Evolutionary conservation across 2,329 filamentous ascomycete species (phyloP), one percentile per base, ranked within the genome.

Genomic region (Calonectria pseudoturangicola): DNA sequence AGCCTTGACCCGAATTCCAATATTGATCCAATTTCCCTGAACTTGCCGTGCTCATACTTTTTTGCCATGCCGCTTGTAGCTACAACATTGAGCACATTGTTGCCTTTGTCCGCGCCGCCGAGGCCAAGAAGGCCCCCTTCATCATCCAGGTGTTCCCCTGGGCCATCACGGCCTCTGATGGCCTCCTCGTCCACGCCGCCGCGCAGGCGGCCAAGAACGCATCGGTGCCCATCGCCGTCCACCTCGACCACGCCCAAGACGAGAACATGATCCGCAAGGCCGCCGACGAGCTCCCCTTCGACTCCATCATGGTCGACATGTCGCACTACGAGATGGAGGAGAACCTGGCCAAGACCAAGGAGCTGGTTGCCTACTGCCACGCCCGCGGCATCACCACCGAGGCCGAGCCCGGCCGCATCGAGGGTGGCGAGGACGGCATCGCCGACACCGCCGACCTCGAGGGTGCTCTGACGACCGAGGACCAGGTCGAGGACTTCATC

Each of bases 301-400:
- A 94, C 81, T 89, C 87, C 66, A 94, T 95, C 81, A 94, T 95
- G 93, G 90, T 94, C 0, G 93, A 95, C 83, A 95, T 95, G 92
- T 91, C 88, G 71, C 93, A 94, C 80, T 91, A 93, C 79, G 92
- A 93, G 76, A 92, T 91, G 77, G 91, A 89, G 67, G 92, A 94
- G 84, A 95, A 95, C 79, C 85, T 95, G 45, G 50, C 70, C 36
- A 71, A 66, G 60, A 75, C 74, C 16, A 71, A 68, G 56, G 67
- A 43, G 16, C 67, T 74, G n/a, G 67, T 51, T 16, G 43, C 30
- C 10, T 65, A 70, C 66, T 74, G 73, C 65, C 70, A 74, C 65
- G 73, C 65, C 6, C 51, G 70, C 12, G 70, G 70, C 27, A 70
- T 75, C 12, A 72, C 71, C 4, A 51, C 74, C 1, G 77, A 77